A percentile compares a stretch with the other conserved stretches of the same genome.
phyloP scores from a whole-genome alignment of 176 grass and related monocot genomes.

The Poa pratensis region DNA sequence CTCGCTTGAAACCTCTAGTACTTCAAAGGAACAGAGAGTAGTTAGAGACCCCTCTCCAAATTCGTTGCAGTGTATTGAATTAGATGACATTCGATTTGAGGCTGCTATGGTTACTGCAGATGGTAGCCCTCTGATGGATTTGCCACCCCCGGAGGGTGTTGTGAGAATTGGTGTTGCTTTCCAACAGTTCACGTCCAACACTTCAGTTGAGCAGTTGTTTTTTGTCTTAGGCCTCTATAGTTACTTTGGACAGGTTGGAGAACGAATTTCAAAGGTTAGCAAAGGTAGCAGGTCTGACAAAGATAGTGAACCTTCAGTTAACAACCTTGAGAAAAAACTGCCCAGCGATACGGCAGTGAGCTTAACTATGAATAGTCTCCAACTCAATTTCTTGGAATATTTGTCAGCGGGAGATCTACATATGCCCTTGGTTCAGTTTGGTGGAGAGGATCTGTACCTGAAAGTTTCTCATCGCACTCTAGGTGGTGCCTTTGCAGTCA shows the following conservation, averaged over 20 bases:
- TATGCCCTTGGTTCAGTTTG: conserved; percentile 86
- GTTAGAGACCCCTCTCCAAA: conserved; percentile 51
- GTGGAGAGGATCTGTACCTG: conserved; percentile 75
- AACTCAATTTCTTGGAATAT: conserved; percentile 92
- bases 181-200: conserved; percentile 74
- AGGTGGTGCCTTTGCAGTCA: conserved; percentile 96
- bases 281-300: conserved; percentile 56
- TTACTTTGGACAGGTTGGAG: conserved; percentile 92
- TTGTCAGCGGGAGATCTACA: conserved; percentile 48
- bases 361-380: conserved; percentile 68
- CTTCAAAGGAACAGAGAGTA: conserved; percentile 45
- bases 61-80: conserved; percentile 90
- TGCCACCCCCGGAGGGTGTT: conserved; percentile 95
- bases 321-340: conserved; percentile 70
- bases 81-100: conserved; percentile 81
- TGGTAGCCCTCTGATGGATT: conserved; percentile 77
- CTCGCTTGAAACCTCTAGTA: conserved; percentile 79
- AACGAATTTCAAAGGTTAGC: conserved; percentile 81
- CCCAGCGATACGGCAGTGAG: conserved; percentile 97
- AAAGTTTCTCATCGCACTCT: conserved; percentile 98
- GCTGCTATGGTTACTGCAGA: conserved; percentile 96
- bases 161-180: conserved; percentile 93
- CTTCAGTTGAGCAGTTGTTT: conserved; percentile 94
- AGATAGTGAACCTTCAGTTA: conserved; percentile 40
- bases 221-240: conserved; percentile 93